Evolutionary conservation across 345 rosid genomes (phyloP).

Genomic region (Aethionema arabicum): DNA sequence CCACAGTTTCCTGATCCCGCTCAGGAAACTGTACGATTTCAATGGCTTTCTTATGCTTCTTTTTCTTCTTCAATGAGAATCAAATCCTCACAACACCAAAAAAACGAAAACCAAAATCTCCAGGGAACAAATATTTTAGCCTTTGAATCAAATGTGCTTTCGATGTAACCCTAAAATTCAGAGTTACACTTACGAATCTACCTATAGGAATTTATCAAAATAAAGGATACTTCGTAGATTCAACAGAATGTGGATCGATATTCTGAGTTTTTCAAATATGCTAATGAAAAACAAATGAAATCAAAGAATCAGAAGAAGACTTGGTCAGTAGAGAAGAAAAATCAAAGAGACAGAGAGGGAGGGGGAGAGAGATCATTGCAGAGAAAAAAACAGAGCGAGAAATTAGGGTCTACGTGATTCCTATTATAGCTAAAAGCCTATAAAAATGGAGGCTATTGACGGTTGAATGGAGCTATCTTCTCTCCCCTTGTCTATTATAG

Average conservation of each 20-base stretch:
- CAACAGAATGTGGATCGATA: constrained; percentile 5
- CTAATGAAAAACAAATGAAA: neutral
- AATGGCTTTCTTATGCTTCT: constrained; percentile 22
- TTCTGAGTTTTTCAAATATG: neutral
- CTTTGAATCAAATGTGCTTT: constrained; percentile 17
- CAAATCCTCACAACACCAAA: neutral
- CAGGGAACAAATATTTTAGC: constrained; percentile 12
- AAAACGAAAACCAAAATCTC: constrained; percentile 2
- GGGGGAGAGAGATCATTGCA: neutral
- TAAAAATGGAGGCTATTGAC: constrained; percentile 23
- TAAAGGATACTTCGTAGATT: constrained; percentile 2
- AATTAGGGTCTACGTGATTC: constrained; percentile 37
- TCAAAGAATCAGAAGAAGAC: constrained; percentile 15
- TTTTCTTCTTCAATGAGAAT: neutral
- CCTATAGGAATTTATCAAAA: neutral
- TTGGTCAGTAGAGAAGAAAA: constrained; percentile 18
- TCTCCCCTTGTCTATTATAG: constrained; percentile 19
- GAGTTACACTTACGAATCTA: neutral
- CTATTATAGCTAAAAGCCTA: constrained; percentile 39
- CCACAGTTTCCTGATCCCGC: constrained; percentile 34
- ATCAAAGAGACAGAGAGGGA: neutral
- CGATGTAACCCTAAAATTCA: constrained; percentile 7
- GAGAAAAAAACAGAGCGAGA: constrained; percentile 24
- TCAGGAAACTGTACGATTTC: constrained; percentile 31
- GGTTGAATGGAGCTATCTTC: constrained; percentile 13